Evolutionary conservation across 208 protist genomes (phyloP).

Genomic region (Acanthamoeba pearcei): DNA sequence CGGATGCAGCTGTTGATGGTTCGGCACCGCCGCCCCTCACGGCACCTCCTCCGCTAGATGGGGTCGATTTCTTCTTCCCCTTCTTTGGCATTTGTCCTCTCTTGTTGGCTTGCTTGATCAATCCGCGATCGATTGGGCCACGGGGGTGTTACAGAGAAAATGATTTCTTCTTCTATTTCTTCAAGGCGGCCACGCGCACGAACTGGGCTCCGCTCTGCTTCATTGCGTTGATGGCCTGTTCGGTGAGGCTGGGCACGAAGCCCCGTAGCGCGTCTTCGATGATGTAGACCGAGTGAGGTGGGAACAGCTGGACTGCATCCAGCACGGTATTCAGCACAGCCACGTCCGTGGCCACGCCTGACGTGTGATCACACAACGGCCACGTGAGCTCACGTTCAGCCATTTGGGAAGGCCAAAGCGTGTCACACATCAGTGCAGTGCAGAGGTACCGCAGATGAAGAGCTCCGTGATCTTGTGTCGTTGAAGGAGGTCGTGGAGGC

Average conservation of each 20-base stretch:
- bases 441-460: constrained; percentile 44
- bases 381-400: not conserved
- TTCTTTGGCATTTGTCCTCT: constrained; percentile 41
- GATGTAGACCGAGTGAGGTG: not conserved
- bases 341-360: constrained; percentile 68
- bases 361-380: not conserved
- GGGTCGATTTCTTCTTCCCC: constrained; percentile 60
- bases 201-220: not conserved
- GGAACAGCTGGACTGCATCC: constrained; percentile 50
- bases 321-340: constrained; percentile 61
- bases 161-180: not conserved
- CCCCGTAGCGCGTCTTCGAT: constrained; percentile 56
- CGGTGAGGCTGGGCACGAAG: constrained; percentile 49
- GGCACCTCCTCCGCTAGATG: not conserved
- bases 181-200: not conserved
- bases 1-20: not conserved
- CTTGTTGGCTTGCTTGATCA: not conserved
- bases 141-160: not conserved
- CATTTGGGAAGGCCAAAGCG: not conserved
- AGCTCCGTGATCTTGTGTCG: constrained; percentile 22
- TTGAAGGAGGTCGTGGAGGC: constrained; percentile 3
- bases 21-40: not conserved
- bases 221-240: not conserved
- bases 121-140: not conserved
- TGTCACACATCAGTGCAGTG: not conserved